Conservation (phyloP, 495 filamentous ascomycete species). For the Talaromyces ruber region DNA sequence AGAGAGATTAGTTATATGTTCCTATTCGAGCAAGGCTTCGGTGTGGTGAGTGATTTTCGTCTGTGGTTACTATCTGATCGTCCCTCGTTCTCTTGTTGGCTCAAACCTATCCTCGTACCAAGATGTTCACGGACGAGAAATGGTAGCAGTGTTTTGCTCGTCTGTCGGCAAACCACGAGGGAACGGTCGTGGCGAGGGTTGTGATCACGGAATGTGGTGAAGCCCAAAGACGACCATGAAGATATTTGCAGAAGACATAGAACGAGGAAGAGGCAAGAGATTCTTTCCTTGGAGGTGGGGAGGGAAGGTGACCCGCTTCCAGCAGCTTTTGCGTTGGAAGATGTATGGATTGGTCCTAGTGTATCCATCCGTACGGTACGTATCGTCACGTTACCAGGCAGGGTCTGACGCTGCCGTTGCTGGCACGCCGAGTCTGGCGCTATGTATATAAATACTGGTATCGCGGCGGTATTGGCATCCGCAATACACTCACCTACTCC, state of each 20-base stretch:
- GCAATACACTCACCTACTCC: neutral
- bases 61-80: neutral
- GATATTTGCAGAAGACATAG: neutral
- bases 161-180: neutral
- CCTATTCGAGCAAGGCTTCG: neutral
- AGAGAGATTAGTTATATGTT: neutral
- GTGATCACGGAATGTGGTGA: neutral
- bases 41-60: neutral
- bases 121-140: neutral
- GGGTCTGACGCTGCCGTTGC: neutral
- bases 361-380: neutral
- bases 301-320: neutral
- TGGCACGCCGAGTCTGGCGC: neutral
- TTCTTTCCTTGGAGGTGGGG: constrained; percentile 1
- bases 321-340: neutral
- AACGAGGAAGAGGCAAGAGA: neutral
- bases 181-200: neutral
- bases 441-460: neutral
- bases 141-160: neutral
- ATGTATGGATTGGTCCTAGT: neutral
- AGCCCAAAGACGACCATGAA: neutral
- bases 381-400: neutral
- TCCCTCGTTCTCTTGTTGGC: neutral
- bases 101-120: neutral
- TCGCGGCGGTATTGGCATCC: neutral